phyloP scores from a whole-genome alignment of 352 stramenopile species.

The Phytophthora brassicae region DNA sequence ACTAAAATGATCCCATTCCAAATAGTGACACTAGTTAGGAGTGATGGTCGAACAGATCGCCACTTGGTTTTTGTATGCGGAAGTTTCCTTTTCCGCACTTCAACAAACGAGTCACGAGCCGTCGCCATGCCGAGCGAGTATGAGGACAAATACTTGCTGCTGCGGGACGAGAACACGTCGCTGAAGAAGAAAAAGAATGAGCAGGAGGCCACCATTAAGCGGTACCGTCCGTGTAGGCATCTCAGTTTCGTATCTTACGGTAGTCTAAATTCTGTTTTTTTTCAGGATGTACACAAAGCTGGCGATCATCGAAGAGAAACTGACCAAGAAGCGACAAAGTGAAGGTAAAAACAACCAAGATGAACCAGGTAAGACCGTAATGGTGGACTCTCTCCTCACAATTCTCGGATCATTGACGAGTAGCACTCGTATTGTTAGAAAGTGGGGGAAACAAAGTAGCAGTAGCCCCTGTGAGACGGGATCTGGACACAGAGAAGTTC shows the following conservation, averaged over 20 bases:
- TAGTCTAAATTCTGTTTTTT: no score
- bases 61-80: no score
- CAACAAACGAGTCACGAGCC: constrained; percentile 6
- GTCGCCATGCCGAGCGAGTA: constrained; percentile 58
- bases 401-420: background rate
- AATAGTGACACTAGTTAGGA: constrained; percentile 12
- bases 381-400: background rate
- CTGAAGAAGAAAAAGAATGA: constrained; percentile 93
- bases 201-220: constrained; percentile 88
- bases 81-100: constrained; percentile 25
- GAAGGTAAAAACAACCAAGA: constrained; percentile 65
- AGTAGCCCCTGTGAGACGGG: constrained; percentile 43
- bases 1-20: constrained; percentile 13
- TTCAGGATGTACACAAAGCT: constrained; percentile 89
- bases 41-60: no score
- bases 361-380: constrained; percentile 37
- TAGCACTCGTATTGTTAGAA: constrained; percentile 19
- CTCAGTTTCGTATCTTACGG: no score
- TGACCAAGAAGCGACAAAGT: constrained; percentile 70
- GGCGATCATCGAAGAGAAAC: constrained; percentile 83
- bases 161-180: constrained; percentile 83
- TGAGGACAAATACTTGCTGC: constrained; percentile 83
- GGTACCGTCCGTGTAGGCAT: constrained; percentile 26
- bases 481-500: constrained; percentile 83
- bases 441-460: constrained; percentile 29